Evolutionary conservation across 148 eudicot species (phyloP), one percentile per base, ranked within the genome.

Genomic region (Rhododendron griersonianum): DNA sequence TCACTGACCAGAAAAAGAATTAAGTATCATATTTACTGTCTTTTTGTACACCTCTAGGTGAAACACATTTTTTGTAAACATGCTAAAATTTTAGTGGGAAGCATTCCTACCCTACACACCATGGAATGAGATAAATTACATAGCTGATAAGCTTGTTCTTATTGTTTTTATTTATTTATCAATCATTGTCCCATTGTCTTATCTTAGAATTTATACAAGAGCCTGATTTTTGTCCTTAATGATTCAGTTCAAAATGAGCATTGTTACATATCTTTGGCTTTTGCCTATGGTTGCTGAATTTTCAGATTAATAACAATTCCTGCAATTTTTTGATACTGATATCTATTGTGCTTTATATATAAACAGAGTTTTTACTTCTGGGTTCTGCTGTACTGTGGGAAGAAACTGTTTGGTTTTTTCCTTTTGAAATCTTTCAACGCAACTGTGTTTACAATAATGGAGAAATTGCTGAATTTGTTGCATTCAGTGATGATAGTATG

Each of bases 281-380:
- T 10, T 39, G 50, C 84, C 41, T 39, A 61, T 81, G 50, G 11
- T 82, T 59, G 33, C 84, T 82, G 84, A 48, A 61, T 82, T 82
- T 82, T 55, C 33, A 1, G 30, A 61, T 82, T 21, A 21, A 21
- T 9, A 55, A 3, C 1, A 3, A 6, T 55, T 55, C 45, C n/a
- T 53, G 69, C 25, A 59, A 37, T 61, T 19, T 37, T 59, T 37
- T 82, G 74, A 57, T 59, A 57, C 8, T 57, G 41, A 5, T 47
- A n/a, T 25, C 2, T 48, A 50, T 18, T 21, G 21, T 16, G 21
- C 11, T 21, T 73, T 35, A 16, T 19, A 5, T 16, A 48, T 45
- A 4, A 23, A 48, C 35, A 47, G 47, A 48, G 48, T 79, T 79
- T 13, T 79, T 51, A 79, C 28, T 79, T 79, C 19, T 48, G 81